These are phyloP conservation scores for Coniosporium apollinis DNA, from an alignment of 495 filamentous ascomycete genomes.

Conservation along the genomic window DNA sequence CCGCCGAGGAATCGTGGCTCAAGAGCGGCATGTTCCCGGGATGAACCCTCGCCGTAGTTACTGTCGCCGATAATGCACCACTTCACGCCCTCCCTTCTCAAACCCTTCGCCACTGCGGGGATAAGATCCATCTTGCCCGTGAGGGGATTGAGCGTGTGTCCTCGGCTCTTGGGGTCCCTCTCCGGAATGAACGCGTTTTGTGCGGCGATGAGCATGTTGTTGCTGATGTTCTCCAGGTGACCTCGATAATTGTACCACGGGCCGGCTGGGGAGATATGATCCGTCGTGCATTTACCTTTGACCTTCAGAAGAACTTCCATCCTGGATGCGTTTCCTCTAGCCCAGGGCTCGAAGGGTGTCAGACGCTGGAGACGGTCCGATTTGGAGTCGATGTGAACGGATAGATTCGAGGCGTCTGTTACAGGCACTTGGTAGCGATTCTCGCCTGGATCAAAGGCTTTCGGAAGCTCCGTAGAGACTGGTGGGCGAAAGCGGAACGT, in stretches of 20 bases:
- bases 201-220: slow-evolving; percentile 99
- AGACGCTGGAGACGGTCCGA: slow-evolving; percentile 93
- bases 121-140: slow-evolving; percentile 74
- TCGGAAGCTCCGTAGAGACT: slow-evolving; percentile 17
- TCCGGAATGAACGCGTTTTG: slow-evolving; percentile 89
- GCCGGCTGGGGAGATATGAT: slow-evolving; percentile 98
- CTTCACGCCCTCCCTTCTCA: slow-evolving; percentile 87
- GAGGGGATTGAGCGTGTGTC: slow-evolving; percentile 42
- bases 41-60: slow-evolving; percentile 98
- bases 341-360: slow-evolving; percentile 70
- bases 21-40: slow-evolving; percentile 93
- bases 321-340: slow-evolving; percentile 79
- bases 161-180: slow-evolving; percentile 81
- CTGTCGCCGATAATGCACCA: slow-evolving; percentile 99
- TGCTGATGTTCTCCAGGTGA: slow-evolving; percentile 99
- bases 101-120: slow-evolving; percentile 88
- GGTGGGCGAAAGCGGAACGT: too few relatives aligned
- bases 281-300: slow-evolving; percentile 95
- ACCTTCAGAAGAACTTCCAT: slow-evolving; percentile 95
- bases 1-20: slow-evolving; percentile 96
- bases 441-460: slow-evolving; percentile 81
- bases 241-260: slow-evolving; percentile 99
- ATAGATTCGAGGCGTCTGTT: slow-evolving; percentile 49
- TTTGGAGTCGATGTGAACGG: slow-evolving; percentile 68
- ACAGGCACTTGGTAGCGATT: slow-evolving; percentile 97